Base-by-base conservation (phyloP, 768 basidiomycete species). In the Leccinum pellstonianum region DNA sequence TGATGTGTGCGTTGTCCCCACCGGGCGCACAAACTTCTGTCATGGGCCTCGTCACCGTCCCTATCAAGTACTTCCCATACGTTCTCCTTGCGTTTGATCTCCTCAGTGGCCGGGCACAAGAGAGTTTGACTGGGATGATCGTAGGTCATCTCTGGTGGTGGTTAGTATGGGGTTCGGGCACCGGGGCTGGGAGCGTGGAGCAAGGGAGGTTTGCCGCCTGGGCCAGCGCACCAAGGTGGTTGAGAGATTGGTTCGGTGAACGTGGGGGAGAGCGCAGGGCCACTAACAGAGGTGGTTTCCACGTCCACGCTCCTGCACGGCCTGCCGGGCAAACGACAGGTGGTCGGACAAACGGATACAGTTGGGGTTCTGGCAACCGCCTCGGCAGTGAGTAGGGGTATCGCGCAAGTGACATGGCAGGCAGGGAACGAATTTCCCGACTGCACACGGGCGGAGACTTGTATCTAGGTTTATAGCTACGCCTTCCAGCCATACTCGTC, bases 71-170 rank as follows among this genome's bases (percentile, higher is more conserved):
- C 73, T 83, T 87, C 59, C 90, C 93, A 1, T 93, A 87, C 68
- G 78, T 83, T 41, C 79, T 95, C 68, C 81, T 95, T 54, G 84
- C 69, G 38, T 73, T 95, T 66, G 93, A 95, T 71, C 70, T 90
- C 51, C 68, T 94, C 66, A 79, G 80, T 60, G 84, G 75, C 11
- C 89, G 88, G 4, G 88, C 86, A 4, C 81, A 84, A 7, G 66
- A 77, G 27, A 76, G 81, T 25, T 69, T 91, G 52, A 86, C 86
- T 0, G 93, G 93, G 8, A 81, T 88, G 35, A 79, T 91, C 33
- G 82, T 87, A 3, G 93, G 93, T 0, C 91, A 95, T 69, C 70
- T 83, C 9, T 94, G 91, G 89, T 92, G 87, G 86, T 90, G 86
- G 86, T 68, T 76, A 25, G 79, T 91, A 8, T 86, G 86, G 80